Evolutionary conservation across 208 protist genomes (phyloP).

Genomic region (Trypanosomatidae sp.): DNA sequence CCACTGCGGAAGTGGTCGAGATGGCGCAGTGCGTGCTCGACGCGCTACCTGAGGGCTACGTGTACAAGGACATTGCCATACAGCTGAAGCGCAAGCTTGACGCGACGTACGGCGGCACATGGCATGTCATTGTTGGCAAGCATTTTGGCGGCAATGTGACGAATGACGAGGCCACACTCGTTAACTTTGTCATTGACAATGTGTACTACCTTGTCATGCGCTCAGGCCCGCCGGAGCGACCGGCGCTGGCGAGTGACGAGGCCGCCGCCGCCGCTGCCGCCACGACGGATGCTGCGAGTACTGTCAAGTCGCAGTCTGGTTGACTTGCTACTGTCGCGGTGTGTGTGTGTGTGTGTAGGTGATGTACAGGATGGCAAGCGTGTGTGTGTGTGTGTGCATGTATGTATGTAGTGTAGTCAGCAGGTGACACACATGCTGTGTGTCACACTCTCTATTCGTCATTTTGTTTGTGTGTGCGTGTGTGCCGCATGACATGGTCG

Average conservation of each 20-base stretch:
- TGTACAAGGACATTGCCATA: conserved; percentile 60
- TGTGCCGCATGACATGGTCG: too few species aligned
- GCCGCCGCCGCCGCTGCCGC: not conserved
- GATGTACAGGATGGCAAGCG: not conserved
- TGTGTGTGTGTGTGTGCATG: too few species aligned
- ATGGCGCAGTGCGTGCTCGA: conserved; percentile 46
- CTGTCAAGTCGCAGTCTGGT: too few species aligned
- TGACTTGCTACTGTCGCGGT: too few species aligned
- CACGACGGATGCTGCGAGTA: too few species aligned
- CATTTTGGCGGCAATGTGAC: conserved; percentile 83
- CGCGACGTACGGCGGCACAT: conserved; percentile 39
- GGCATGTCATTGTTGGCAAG: conserved; percentile 76
- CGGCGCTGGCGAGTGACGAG: conserved; percentile 2
- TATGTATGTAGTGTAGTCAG: too few species aligned
- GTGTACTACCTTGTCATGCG: conserved; percentile 58
- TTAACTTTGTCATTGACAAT: conserved; percentile 77
- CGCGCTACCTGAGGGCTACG: conserved; percentile 16
- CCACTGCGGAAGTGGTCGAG: conserved; percentile 54
- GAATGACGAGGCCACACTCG: conserved; percentile 61
- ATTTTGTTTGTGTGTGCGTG: too few species aligned
- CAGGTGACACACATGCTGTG: too few species aligned
- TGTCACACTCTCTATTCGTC: too few species aligned
- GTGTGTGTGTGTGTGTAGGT: not conserved
- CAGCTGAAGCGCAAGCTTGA: conserved; percentile 62
- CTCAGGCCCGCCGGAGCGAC: conserved; percentile 69